Evolutionary conservation across 306 rosid genomes (phyloP).

Genomic region (Rosa persica): DNA sequence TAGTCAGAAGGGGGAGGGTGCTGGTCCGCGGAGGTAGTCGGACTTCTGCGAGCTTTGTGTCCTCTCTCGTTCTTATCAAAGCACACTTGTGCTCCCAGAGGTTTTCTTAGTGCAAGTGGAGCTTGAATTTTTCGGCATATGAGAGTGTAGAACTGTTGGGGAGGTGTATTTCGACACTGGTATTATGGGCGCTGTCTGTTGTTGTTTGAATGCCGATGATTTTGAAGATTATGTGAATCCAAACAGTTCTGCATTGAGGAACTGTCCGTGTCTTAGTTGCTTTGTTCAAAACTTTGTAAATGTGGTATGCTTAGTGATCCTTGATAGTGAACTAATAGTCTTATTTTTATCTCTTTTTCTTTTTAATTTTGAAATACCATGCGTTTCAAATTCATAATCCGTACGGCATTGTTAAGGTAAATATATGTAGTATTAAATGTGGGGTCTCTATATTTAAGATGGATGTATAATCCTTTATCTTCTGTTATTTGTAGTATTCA

Average conservation of each 20-base stretch:
- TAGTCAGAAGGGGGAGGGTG: conserved; percentile 58
- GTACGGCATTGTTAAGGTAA: background rate
- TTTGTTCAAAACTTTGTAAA: conserved; percentile 62
- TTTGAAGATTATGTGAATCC: conserved; percentile 89
- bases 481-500: conserved; percentile 57
- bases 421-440: background rate
- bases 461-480: conserved; percentile 19
- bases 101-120: conserved; percentile 24
- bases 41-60: conserved; percentile 83
- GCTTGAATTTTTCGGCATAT: conserved; percentile 24
- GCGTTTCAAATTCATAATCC: background rate
- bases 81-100: conserved; percentile 28
- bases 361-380: background rate
- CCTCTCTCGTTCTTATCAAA: conserved; percentile 53
- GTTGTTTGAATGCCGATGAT: conserved; percentile 69
- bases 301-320: conserved; percentile 52
- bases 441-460: conserved; percentile 10
- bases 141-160: conserved; percentile 36
- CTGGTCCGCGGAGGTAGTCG: conserved; percentile 59
- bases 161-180: conserved; percentile 40
- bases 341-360: background rate
- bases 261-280: conserved; percentile 78
- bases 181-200: conserved; percentile 92
- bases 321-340: conserved; percentile 9
- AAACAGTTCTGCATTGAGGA: conserved; percentile 65